Percentiles rank a stretch among this genome's conserved stretches.
These are phyloP conservation scores for Fusarium coicis DNA, from an alignment of 2,329 filamentous ascomycete genomes.

Conservation along the genomic window DNA sequence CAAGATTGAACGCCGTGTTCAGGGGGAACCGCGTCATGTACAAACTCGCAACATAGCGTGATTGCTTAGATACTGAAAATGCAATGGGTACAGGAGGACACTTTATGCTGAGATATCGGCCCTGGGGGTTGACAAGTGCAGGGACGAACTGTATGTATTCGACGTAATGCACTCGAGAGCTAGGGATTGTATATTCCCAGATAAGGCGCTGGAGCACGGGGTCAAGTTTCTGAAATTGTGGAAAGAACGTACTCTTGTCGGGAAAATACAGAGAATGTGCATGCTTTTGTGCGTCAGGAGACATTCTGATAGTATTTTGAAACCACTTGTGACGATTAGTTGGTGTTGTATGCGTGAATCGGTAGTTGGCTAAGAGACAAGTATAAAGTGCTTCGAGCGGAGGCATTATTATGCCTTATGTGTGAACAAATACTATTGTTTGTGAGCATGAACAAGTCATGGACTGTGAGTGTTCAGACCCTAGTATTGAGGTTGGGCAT, in stretches of 20 bases:
- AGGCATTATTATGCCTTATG: background rate
- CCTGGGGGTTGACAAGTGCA: background rate
- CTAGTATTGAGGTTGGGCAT: background rate
- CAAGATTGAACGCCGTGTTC: background rate
- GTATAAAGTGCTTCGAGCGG: no score
- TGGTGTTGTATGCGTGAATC: background rate
- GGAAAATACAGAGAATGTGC: fast-evolving
- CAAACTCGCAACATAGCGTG: background rate
- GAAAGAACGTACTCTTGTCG: background rate
- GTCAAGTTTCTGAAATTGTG: background rate
- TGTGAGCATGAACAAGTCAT: background rate
- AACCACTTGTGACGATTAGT: background rate
- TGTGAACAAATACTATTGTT: background rate
- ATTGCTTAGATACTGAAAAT: background rate
- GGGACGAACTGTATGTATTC: background rate
- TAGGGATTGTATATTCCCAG: background rate
- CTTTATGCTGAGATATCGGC: background rate
- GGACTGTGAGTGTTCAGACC: background rate
- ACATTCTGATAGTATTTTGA: background rate
- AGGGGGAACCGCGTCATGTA: background rate
- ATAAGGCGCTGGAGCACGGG: background rate
- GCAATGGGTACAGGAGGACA: background rate
- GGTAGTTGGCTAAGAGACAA: background rate
- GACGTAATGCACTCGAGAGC: background rate
- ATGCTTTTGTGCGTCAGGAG: background rate